Conservation (phyloP, 768 basidiomycete genomes). For the Russula virescens region DNA sequence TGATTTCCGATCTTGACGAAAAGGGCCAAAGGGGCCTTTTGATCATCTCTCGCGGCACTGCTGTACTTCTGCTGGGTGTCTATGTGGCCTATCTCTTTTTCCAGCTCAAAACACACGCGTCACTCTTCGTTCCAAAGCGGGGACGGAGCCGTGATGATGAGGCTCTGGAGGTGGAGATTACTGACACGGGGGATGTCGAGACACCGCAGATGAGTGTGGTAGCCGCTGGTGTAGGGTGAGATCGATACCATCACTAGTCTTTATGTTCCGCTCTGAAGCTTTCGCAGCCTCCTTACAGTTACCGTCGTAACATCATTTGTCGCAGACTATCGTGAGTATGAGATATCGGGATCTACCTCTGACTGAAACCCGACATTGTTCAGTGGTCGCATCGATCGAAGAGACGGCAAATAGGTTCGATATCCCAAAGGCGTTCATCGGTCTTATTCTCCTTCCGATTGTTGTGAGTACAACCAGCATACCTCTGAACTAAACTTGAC, state of each 20-base stretch:
- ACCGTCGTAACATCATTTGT: slow-evolving; percentile 84
- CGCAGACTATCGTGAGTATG: slow-evolving; percentile 73
- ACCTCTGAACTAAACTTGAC: background rate
- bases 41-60: slow-evolving; percentile 75
- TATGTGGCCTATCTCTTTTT: slow-evolving; percentile 45
- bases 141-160: background rate
- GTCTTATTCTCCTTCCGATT: slow-evolving; percentile 80
- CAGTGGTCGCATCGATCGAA: slow-evolving; percentile 89
- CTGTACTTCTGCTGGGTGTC: slow-evolving; percentile 64
- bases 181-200: slow-evolving; percentile 31
- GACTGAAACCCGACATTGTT: background rate
- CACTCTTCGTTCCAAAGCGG: slow-evolving; percentile 44
- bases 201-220: slow-evolving; percentile 59
- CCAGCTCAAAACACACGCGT: slow-evolving; percentile 57
- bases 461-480: slow-evolving; percentile 47
- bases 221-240: slow-evolving; percentile 53
- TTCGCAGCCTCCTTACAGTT: slow-evolving; percentile 55
- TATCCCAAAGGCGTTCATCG: slow-evolving; percentile 83
- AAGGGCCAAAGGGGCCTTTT: slow-evolving; percentile 46
- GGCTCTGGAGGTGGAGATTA: slow-evolving; percentile 32
- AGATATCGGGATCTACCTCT: background rate
- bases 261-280: background rate
- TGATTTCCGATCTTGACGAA: slow-evolving; percentile 26
- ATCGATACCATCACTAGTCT: background rate
- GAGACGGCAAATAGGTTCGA: slow-evolving; percentile 77